Percentiles rank a stretch among this genome's conserved stretches.
phyloP scores from a whole-genome alignment of 768 basidiomycete genomes.

The Vararia minispora region DNA sequence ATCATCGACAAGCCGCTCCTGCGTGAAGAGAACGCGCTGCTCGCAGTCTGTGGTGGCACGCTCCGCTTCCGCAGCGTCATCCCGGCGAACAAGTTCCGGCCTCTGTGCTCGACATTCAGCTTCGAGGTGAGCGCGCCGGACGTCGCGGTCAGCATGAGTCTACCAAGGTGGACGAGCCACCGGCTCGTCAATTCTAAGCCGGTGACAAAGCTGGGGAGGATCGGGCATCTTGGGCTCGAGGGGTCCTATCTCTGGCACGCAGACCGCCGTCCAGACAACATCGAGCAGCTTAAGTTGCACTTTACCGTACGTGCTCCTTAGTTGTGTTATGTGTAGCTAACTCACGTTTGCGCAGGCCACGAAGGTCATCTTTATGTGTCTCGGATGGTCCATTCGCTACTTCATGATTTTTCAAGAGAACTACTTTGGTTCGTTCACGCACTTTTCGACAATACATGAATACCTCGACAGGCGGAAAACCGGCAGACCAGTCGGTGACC shows the following conservation, averaged over 20 bases:
- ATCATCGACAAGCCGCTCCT: conserved; percentile 84
- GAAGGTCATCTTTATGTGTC: conserved; percentile 49
- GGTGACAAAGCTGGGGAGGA: conserved; percentile 50
- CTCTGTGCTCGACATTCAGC: conserved; percentile 53
- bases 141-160: conserved; percentile 43
- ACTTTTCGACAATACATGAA: conserved; percentile 82
- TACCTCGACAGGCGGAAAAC: conserved; percentile 60
- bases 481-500: conserved; percentile 64
- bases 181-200: conserved; percentile 52
- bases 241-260: conserved; percentile 71
- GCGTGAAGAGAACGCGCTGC: conserved; percentile 79
- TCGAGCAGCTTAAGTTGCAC: conserved; percentile 67
- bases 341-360: conserved; percentile 26
- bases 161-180: conserved; percentile 88
- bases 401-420: conserved; percentile 87
- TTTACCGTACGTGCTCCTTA: conserved; percentile 38
- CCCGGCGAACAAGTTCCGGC: conserved; percentile 61
- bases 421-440: conserved; percentile 90
- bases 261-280: conserved; percentile 51
- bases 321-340: not conserved
- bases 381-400: conserved; percentile 86
- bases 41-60: conserved; percentile 50
- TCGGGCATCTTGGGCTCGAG: conserved; percentile 42
- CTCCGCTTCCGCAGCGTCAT: conserved; percentile 44
- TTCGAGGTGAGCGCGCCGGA: conserved; percentile 55